phyloP scores from a whole-genome alignment of 176 grass and related monocot genomes.

The Thinopyrum elongatum region DNA sequence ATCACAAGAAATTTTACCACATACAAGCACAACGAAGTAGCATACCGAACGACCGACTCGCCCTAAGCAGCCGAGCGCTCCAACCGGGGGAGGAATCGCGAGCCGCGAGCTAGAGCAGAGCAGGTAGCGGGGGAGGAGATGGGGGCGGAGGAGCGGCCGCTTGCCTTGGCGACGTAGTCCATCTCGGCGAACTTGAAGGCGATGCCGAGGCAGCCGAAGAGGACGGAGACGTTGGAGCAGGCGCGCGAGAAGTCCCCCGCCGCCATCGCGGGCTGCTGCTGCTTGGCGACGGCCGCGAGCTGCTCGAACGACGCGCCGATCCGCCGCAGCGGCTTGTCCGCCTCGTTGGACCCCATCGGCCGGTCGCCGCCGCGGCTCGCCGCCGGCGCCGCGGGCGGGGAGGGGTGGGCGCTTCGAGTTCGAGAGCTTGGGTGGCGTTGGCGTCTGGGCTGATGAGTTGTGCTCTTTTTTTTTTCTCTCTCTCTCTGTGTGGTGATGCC shows the following conservation, averaged over 20 bases:
- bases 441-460: not conserved
- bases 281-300: conserved; percentile 44
- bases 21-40: not conserved
- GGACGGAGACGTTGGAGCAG: conserved; percentile 82
- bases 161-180: conserved; percentile 96
- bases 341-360: conserved; percentile 44
- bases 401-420: not conserved
- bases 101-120: not conserved
- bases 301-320: conserved; percentile 79
- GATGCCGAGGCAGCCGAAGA: conserved; percentile 92
- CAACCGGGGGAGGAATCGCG: not conserved
- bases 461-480: not conserved
- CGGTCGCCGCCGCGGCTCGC: not conserved
- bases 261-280: conserved; percentile 44
- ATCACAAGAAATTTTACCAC: not conserved
- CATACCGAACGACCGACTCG: not conserved
- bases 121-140: not conserved
- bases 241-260: conserved; percentile 65
- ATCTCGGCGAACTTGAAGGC: conserved; percentile 98
- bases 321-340: conserved; percentile 67
- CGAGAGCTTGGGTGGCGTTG: not conserved
- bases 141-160: not conserved
- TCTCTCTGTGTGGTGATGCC: not conserved
- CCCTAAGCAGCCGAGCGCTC: not conserved
- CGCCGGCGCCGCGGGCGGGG: not conserved